Evolutionary conservation across 192 early-diverging fungal genomes (phyloP).

Genomic region (Pilobolus umbonatus): DNA sequence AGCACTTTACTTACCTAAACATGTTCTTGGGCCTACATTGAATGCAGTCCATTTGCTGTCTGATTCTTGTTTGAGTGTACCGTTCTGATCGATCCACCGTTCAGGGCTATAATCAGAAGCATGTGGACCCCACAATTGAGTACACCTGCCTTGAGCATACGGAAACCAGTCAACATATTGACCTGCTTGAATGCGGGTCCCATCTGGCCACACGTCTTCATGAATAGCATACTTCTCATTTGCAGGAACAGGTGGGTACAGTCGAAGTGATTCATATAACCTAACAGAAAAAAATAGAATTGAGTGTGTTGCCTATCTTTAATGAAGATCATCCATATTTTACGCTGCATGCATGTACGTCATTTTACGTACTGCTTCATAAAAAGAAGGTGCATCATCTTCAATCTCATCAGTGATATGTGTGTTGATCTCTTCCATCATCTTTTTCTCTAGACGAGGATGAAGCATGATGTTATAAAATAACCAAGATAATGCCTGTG

Average conservation of each 20-base stretch:
- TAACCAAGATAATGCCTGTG: constrained; percentile 46
- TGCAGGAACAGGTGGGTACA: constrained; percentile 62
- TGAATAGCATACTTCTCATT: constrained; percentile 50
- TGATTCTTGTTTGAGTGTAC: constrained; percentile 28
- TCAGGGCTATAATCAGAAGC: constrained; percentile 59
- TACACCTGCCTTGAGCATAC: constrained; percentile 48
- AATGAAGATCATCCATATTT: constrained; percentile 11
- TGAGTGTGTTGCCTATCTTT: neutral
- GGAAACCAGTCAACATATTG: constrained; percentile 45
- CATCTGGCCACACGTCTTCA: constrained; percentile 60
- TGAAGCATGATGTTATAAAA: constrained; percentile 40
- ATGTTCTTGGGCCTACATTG: constrained; percentile 48
- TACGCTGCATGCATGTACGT: constrained; percentile 33
- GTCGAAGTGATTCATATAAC: constrained; percentile 53
- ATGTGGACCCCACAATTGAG: constrained; percentile 59
- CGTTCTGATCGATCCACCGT: constrained; percentile 52
- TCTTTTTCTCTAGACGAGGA: constrained; percentile 38
- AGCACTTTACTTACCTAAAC: constrained; percentile 13
- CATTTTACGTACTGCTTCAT: constrained; percentile 33
- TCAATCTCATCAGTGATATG: constrained; percentile 27
- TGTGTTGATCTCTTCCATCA: constrained; percentile 37
- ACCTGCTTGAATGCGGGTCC: constrained; percentile 48
- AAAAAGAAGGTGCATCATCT: constrained; percentile 20
- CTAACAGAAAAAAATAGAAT: neutral
- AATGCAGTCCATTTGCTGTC: constrained; percentile 52